Conservation (phyloP, 768 basidiomycete species). For the Pleurotus pulmonarius region DNA sequence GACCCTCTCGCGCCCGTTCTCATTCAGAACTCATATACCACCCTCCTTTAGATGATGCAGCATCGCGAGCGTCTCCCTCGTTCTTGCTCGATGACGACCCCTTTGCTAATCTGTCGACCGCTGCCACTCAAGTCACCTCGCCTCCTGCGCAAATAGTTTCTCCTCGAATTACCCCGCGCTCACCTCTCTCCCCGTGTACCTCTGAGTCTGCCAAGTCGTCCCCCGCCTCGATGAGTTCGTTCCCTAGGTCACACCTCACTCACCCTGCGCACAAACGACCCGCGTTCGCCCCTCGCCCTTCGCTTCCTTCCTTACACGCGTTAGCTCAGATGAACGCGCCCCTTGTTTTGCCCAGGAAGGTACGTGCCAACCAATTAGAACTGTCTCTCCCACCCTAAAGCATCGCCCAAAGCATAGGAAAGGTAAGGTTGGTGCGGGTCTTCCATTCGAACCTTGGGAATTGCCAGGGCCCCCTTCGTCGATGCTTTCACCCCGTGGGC, state of each 20-base stretch:
- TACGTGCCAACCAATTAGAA: constrained; percentile 15
- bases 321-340: constrained; percentile 44
- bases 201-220: not conserved
- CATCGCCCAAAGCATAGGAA: constrained; percentile 37
- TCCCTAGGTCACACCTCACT: constrained; percentile 2
- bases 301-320: constrained; percentile 46
- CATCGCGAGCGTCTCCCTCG: constrained; percentile 22
- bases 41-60: constrained; percentile 6
- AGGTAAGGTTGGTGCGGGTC: constrained; percentile 46
- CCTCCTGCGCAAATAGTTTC: not conserved
- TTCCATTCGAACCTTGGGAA: constrained; percentile 57
- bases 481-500: not conserved
- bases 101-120: constrained; percentile 51
- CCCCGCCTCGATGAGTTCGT: not conserved
- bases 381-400: not conserved
- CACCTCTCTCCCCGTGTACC: constrained; percentile 9
- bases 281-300: constrained; percentile 45
- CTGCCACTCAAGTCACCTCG: constrained; percentile 1
- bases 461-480: constrained; percentile 12
- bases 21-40: constrained; percentile 9
- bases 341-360: constrained; percentile 42
- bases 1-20: constrained; percentile 10
- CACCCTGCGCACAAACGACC: constrained; percentile 43
- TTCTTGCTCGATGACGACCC: constrained; percentile 70
- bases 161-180: constrained; percentile 7